Evolutionary conservation across 176 grass and related monocot species (phyloP).

Genomic region (Oryza longistaminata): DNA sequence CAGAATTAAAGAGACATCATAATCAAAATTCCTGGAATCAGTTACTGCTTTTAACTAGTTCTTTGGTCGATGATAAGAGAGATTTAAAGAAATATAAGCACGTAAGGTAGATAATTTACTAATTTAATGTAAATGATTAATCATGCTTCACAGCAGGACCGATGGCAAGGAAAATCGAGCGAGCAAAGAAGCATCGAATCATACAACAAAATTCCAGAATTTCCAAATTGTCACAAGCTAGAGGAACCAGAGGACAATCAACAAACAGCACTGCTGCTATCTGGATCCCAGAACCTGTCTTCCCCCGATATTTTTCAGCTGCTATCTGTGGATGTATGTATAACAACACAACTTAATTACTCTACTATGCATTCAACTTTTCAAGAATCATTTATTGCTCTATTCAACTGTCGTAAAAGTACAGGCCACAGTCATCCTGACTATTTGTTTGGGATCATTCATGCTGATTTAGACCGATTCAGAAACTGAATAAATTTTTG

Average conservation of each 20-base stretch:
- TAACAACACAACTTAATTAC: background rate
- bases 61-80: background rate
- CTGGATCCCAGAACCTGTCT: constrained; percentile 44
- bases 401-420: no score
- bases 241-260: constrained; percentile 31
- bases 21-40: background rate
- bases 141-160: constrained; percentile 33
- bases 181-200: constrained; percentile 24
- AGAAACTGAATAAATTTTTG: background rate
- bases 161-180: constrained; percentile 18
- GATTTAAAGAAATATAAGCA: background rate
- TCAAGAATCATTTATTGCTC: constrained; percentile 7
- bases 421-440: background rate
- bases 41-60: background rate
- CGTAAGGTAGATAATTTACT: background rate
- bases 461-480: background rate
- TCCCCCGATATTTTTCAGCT: constrained; percentile 48
- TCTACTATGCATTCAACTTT: background rate
- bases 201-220: constrained; percentile 20
- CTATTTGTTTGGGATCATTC: background rate
- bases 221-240: constrained; percentile 14
- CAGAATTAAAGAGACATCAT: background rate
- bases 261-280: constrained; percentile 29
- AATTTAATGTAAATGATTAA: background rate
- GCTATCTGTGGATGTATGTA: constrained; percentile 50